Evolutionary conservation across 2,329 filamentous ascomycete genomes (phyloP), one percentile per base, ranked within the genome.

Genomic region (Aureobasidium uvarum): DNA sequence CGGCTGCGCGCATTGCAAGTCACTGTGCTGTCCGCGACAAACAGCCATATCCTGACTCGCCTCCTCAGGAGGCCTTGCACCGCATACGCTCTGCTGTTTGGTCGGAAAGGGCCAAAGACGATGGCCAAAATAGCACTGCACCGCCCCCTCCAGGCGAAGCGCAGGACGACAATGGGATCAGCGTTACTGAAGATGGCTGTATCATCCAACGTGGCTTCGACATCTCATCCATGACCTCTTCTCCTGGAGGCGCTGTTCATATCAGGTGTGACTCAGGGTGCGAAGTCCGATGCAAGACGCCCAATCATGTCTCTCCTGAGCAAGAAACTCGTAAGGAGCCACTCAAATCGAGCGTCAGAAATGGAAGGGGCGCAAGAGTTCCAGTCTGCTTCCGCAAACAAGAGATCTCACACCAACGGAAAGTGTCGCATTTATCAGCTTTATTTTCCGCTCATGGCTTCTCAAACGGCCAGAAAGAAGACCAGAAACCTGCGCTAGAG

Each of bases 381-480:
- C 60, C 60, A 13, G 45, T 63, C 38, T 63, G 43, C 20, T 63
- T 63, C 13, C 60, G 48, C 48, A 63, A 63, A 28, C 60, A 45
- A 52, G 48, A 63, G 7, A 25, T 63, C 5, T 10, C 7, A 1
- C 16, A 31, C 8, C 36, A 43, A 7, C 33, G 48, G 8, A 63
- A 23, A 18, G 25, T 16, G 2, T 63, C 60, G 23, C 31, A n/a
- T 18, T 6, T 63, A 2, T 54, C 60, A 31, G 20, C 38, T 36
- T 38, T 43, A 20, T 4, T 63, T 5, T 52, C 60, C 5, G 25
- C 5, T 33, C 45, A 1, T 13, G 13, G 3, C 8, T 31, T 33
- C 23, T 18, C 16, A 10, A 23, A 11, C 10, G 20, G n/a, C 8
- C 20, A 14, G 20, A 28, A n/a, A 6, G 18, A 46, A 5, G 18